Evolutionary conservation across 176 grass and related monocot genomes (phyloP), one percentile per base, ranked within the genome.

Genomic region (Chloris gayana): DNA sequence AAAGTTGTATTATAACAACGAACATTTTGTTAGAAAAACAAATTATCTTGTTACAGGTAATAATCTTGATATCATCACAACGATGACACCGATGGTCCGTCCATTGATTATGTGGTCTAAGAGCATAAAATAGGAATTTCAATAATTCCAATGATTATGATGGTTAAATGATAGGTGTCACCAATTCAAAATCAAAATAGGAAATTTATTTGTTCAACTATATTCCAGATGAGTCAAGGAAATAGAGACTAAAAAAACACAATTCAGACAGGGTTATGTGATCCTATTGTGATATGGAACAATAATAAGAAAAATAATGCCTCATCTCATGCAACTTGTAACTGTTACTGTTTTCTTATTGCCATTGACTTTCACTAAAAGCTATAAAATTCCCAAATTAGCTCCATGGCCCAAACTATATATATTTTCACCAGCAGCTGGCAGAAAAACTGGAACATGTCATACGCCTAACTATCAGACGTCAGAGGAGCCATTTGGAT

Each of bases 281-380:
- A 22, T 76, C 38, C 27, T 19, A 32, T 27, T 27, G n/a, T 64
- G 31, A 47, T 19, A 12, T 47, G 46, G 26, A 19, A n/a, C 35
- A 81, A 22, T 17, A 33, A 4, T 70, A 81, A 71, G 54, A 21
- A 58, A 22, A 24, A 24, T 27, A 33, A 21, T 72, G 22, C 14
- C 19, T 73, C 17, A 14, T 50, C 8, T 63, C 39, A 24, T 49
- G 14, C 11, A 34, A n/a, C 35, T 45, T 80, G 44, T 33, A 45
- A 24, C 11, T 12, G 10, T 45, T 70, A n/a, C 32, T 80, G 2
- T 61, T n/a, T 19, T 6, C 7, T 74, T 71, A 57, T n/a, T 61
- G 4, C 21, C 56, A 49, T 64, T 82, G 58, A 53, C 69, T 73
- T 74, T 72, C 67, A 61, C 54, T 58, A 54, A 18, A 13, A 41